Conservation (phyloP, 2,329 filamentous ascomycete species). For the Ophiocordyceps robertsii region DNA sequence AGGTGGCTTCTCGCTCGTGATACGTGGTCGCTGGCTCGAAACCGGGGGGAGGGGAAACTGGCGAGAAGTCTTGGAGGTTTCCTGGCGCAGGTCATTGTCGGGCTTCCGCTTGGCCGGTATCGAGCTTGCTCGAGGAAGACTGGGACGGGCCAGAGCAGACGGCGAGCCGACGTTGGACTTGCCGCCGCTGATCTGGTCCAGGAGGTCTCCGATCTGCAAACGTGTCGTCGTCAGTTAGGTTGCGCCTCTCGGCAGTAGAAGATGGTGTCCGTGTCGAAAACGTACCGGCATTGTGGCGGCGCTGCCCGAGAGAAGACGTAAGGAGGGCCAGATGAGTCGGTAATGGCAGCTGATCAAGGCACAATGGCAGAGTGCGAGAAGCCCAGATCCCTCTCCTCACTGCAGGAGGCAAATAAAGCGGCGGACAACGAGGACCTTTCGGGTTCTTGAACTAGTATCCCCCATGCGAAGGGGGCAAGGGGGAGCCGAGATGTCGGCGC, state of each 20-base stretch:
- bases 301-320: neutral
- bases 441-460: too few species aligned
- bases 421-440: neutral
- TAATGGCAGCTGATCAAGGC: neutral
- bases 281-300: conserved; percentile 4
- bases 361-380: neutral
- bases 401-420: neutral
- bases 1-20: neutral
- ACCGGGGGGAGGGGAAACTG: conserved; percentile 7
- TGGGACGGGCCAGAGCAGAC: conserved; percentile 15
- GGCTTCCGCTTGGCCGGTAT: conserved; percentile 41
- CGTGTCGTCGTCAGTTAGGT: neutral
- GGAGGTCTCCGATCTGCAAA: conserved; percentile 19
- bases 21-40: conserved; percentile 1
- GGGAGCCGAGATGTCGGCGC: neutral
- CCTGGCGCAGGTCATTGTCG: conserved; percentile 31
- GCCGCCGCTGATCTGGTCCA: conserved; percentile 46
- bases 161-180: conserved; percentile 24
- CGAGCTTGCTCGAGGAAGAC: conserved; percentile 11
- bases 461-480: neutral
- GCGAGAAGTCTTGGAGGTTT: conserved; percentile 28
- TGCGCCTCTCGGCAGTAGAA: neutral
- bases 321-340: neutral
- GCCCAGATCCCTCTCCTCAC: neutral
- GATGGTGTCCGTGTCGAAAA: neutral